Base-by-base conservation (phyloP, 2,329 filamentous ascomycete genomes). In the Neonectria ditissima region DNA sequence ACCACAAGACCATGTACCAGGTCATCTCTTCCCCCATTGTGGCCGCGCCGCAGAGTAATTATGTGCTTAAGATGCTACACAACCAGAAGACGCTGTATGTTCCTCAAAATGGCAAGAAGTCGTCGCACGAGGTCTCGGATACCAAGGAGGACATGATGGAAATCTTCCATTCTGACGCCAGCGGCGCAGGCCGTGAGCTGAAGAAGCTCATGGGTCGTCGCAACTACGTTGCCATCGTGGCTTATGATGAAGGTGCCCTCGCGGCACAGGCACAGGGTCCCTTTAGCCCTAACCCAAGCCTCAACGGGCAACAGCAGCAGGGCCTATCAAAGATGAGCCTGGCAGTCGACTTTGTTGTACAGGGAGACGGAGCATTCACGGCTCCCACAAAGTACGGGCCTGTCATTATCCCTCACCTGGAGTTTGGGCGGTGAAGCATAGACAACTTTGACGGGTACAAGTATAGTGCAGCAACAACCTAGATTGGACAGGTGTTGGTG, bases 101-200 rank as follows among this genome's bases (percentile, higher is more conserved):
- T 58, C 96, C 96, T 0, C 85, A 87, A 58, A 99, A 99, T 78
- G 95, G 95, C 1, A 89, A 93, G 60, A 87, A 88, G 68, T 90
- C 91, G 1, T 91, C 86, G 2, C 88, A 93, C 65, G 87, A 90
- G 68, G 86, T 92, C 1, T 92, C 90, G 2, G 96, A 99, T 77
- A 99, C 96, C 50, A 98, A 99, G 80, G 96, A 99, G 79, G 96
- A 99, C 80, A 99, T 99, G 96, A 97, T 99, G 92, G 96, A 99
- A 82, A 97, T 99, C 70, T 99, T 99, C 86, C 93, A 96, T 74
- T 92, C 91, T 8, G 96, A 99, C 73, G 93, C 96, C 16, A 93
- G 91, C 57, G 95, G 96, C n/a, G 84, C 88, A 37, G 84, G 89
- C 1, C 86, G 94, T 50, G 95, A 97, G 78, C 85, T 94, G 75